phyloP scores from a whole-genome alignment of 2,329 filamentous ascomycete genomes.

The Niveomyces coronatus region DNA sequence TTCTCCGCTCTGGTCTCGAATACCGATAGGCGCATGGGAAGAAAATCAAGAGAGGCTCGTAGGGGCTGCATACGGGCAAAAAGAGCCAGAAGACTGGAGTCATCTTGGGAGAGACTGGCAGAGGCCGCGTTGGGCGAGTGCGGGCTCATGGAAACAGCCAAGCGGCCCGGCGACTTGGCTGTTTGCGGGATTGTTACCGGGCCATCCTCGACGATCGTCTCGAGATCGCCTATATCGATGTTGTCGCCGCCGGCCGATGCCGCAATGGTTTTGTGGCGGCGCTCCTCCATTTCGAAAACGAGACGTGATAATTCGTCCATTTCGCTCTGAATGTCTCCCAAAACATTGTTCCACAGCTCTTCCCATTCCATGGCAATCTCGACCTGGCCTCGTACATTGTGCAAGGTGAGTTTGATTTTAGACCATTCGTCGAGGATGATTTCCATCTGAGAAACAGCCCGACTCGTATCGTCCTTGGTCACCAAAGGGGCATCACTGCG shows the following conservation, averaged over 20 bases:
- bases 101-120: constrained; percentile 57
- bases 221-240: constrained; percentile 76
- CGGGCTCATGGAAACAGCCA: constrained; percentile 48
- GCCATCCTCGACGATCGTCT: constrained; percentile 86
- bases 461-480: constrained; percentile 58
- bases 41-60: constrained; percentile 83
- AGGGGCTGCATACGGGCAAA: constrained; percentile 95
- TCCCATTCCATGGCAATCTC: constrained; percentile 99
- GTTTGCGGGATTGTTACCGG: constrained; percentile 34
- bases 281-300: constrained; percentile 97
- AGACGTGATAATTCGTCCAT: constrained; percentile 67
- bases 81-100: constrained; percentile 76
- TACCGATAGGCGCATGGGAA: constrained; percentile 85
- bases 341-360: constrained; percentile 85
- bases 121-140: constrained; percentile 42
- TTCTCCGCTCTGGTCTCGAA: constrained; percentile 70
- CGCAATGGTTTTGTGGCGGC: constrained; percentile 69
- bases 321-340: constrained; percentile 88
- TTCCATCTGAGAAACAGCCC: constrained; percentile 82
- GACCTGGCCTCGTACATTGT: constrained; percentile 76
- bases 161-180: constrained; percentile 30
- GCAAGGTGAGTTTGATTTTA: constrained; percentile 66
- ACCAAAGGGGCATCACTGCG: constrained; percentile 67
- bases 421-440: constrained; percentile 75
- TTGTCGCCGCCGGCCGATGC: constrained; percentile 51